Evolutionary conservation across 164 flowering plant genomes (phyloP).

Genomic region (grape (Vitis vinifera)): ASM3070453v1 NC_081822.1:2925501-2926000

Average conservation of each 20-base stretch:
- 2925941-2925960: conserved; percentile 66
- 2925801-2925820: conserved; percentile 32
- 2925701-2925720: neutral
- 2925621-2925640: too few species aligned
- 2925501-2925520: too few species aligned
- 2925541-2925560: too few species aligned
- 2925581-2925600: too few species aligned
- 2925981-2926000: conserved; percentile 76
- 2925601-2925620: too few species aligned
- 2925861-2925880: conserved; percentile 33
- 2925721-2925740: neutral
- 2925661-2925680: neutral
- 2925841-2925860: conserved; percentile 81
- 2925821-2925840: conserved; percentile 45
- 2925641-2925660: too few species aligned
- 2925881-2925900: conserved; percentile 43
- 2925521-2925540: too few species aligned
- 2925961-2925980: conserved; percentile 66
- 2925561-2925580: too few species aligned
- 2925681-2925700: neutral
- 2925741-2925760: neutral
- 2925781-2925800: neutral
- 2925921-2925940: conserved; percentile 75
- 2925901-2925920: conserved; percentile 61
- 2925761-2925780: neutral